Base-by-base conservation (phyloP, 2,329 filamentous ascomycete species). In the Xylariaceae sp. region DNA sequence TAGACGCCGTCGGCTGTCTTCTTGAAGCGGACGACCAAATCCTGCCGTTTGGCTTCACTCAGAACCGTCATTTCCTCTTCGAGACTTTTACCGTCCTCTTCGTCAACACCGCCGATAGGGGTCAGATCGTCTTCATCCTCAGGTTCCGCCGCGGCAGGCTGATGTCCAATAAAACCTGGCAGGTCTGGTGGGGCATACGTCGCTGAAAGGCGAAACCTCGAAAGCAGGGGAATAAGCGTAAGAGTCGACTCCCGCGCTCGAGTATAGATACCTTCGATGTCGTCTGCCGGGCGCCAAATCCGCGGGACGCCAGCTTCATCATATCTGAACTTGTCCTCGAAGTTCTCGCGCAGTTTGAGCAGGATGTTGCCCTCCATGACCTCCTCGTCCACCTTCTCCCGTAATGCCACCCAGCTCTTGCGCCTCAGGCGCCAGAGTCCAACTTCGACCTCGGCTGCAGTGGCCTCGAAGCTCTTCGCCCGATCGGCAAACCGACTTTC, bases 251-350 rank as follows among this genome's bases (percentile, higher is more conserved):
- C 90, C 48, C 90, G 80, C 3, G 92, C 90, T 48, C 81, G 83
- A 24, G 88, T 96, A 64, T 97, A 98, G 29, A 94, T 71, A 31
- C 90, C 89, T 67, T 98, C 92, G 45, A 98, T 98, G 58, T 98
- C 92, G 59, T 98, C 92, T 2, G 83, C 89, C 2, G 92, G 92
- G 16, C 89, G 81, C 92, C 92, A 98, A 63, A 98, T 95, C 43
- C 92, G 78, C 4, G 92, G 92, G 4, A 98, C 92, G 17, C 92
- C 92, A 5, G 81, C 81, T 43, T 96, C 89, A 55, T 98, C 92
- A 56, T 98, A 98, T 48, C 92, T 83, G 76, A 98, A 98, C 65
- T 95, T 96, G 68, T 98, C 92, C 65, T 98, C 92, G 52, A 98
- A 98, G 68, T 96, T 97, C 64, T 98, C 92, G 24, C 92, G 81